These are phyloP conservation scores for Alliaria petiolata DNA, from an alignment of 345 rosid genomes.

Conservation along the genomic window DNA sequence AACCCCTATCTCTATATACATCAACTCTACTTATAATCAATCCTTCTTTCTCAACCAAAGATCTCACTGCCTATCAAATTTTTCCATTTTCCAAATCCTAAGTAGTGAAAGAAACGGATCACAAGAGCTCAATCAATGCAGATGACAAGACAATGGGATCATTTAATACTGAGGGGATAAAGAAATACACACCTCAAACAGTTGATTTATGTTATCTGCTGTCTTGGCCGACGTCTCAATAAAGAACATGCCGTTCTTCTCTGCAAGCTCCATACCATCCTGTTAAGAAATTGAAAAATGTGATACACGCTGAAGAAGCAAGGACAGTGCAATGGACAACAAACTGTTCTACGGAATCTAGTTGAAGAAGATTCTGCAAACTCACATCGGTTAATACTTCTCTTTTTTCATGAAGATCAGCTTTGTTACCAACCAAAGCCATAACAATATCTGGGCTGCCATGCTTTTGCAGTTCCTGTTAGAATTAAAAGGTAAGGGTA, in stretches of 20 bases:
- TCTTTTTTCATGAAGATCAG: constrained; percentile 82
- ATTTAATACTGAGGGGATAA: no score
- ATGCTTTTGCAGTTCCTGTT: constrained; percentile 93
- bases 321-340: neutral
- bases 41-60: neutral
- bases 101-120: neutral
- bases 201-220: constrained; percentile 88
- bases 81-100: neutral
- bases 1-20: neutral
- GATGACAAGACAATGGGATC: no score
- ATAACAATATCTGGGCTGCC: constrained; percentile 92
- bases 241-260: constrained; percentile 97
- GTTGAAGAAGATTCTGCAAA: neutral
- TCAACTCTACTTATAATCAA: neutral
- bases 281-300: constrained; percentile 33
- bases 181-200: constrained; percentile 63
- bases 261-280: constrained; percentile 91
- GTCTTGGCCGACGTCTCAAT: constrained; percentile 98
- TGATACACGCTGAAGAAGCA: constrained; percentile 1
- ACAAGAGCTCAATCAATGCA: no score
- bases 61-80: neutral
- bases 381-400: constrained; percentile 77
- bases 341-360: neutral
- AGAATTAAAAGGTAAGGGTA: neutral
- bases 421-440: constrained; percentile 98